Evolutionary conservation across 495 filamentous ascomycete genomes (phyloP), one percentile per base, ranked within the genome.

Genomic region (Endocarpon pusillum): DNA sequence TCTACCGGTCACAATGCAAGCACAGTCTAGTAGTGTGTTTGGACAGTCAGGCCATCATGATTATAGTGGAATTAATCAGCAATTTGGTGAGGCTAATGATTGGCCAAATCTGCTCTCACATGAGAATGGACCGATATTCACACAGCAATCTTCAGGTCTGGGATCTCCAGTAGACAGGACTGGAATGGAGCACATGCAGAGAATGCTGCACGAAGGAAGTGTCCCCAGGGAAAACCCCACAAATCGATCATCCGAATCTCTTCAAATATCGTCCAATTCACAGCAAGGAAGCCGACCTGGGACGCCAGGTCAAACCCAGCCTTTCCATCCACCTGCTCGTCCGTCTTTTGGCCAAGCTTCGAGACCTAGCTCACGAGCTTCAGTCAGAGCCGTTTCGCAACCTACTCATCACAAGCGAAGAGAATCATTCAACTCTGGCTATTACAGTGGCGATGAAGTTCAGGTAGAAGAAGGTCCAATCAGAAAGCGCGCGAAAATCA

Each of bases 1-100:
- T 21, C 76, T 83, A 15, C 78, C 84, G 1, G 80, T 94, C 18
- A 71, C 73, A 34, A 58, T 73, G 33, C 81, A 85, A 46, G 73
- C 58, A 47, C 71, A 78, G 48, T 78, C 74, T 47, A 78, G 61
- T 59, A 69, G 66, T 39, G 48, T 65, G 14, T 64, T 73, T 36
- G 68, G 73, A 2, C 60, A 65, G 40, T 72, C 69, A 19, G 75
- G 81, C n/a, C n/a, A n/a, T n/a, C n/a, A n/a, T n/a, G 72, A 78
- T 48, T 78, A 75, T 47, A 78, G 61, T 59, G 69, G 66, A 39
- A 49, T 65, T 15, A 65, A 72, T 36, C 68, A 73, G 1, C 60
- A 65, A 40, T 72, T 69, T 20, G 75, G 81, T 46, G 76, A 85
- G 50, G 59, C 74, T 16, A 71, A 67, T 34, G 62, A 71, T 14